These are phyloP conservation scores for Aspergillus leporis DNA, from an alignment of 495 filamentous ascomycete genomes.

Conservation along the genomic window DNA sequence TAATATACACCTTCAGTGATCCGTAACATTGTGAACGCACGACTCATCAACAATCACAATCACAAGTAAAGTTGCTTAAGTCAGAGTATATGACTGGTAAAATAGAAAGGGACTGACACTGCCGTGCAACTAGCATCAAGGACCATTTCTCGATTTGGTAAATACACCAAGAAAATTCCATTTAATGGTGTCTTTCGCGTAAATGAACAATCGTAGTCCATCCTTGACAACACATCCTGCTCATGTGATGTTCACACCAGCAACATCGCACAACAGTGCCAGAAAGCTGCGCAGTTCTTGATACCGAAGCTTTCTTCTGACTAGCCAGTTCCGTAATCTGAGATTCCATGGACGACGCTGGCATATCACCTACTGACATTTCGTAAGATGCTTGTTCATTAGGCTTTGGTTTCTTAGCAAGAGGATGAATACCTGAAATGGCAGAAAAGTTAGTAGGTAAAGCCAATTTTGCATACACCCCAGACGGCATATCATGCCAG, in stretches of 20 bases:
- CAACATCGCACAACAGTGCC: constrained; percentile 64
- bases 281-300: constrained; percentile 44
- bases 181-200: constrained; percentile 62
- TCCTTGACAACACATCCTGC: constrained; percentile 67
- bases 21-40: not conserved
- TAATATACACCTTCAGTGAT: not conserved
- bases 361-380: not conserved
- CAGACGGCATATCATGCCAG: constrained; percentile 78
- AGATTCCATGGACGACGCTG: not conserved
- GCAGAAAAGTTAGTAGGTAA: constrained; percentile 6
- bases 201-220: constrained; percentile 71
- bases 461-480: constrained; percentile 61
- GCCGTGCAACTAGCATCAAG: not conserved
- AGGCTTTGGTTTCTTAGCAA: not conserved
- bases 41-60: not conserved
- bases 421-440: constrained; percentile 1
- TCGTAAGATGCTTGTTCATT: not conserved
- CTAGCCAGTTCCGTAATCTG: not conserved
- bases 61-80: not conserved
- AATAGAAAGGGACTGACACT: not conserved
- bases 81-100: not conserved
- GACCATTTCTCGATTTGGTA: not conserved
- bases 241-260: constrained; percentile 80
- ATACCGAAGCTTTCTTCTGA: not conserved
- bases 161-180: not conserved